Percentiles rank a stretch among this genome's conserved stretches.
phyloP scores from a whole-genome alignment of 441 rosid genomes.

The Viola pubescens region DNA sequence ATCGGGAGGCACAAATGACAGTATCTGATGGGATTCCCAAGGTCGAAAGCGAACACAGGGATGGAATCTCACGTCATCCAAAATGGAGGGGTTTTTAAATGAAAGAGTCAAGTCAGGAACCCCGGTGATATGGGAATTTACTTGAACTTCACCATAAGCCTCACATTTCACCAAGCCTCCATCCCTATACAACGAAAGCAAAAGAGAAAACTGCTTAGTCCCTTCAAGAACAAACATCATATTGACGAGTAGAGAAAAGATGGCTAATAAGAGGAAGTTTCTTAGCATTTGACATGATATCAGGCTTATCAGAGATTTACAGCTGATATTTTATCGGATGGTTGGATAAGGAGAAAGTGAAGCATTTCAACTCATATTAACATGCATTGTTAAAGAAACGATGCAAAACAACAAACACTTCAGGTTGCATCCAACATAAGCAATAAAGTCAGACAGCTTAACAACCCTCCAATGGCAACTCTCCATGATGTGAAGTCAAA shows the following conservation, averaged over 20 bases:
- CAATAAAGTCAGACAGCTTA: background rate
- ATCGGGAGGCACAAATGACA: conserved; percentile 97
- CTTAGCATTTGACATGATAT: background rate
- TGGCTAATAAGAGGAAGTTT: background rate
- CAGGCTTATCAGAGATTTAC: background rate
- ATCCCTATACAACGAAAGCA: conserved; percentile 47
- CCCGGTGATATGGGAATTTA: conserved; percentile 81
- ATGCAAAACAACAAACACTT: background rate
- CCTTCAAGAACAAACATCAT: background rate
- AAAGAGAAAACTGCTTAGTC: conserved; percentile 11
- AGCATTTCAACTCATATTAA: no score
- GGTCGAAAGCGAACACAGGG: conserved; percentile 89
- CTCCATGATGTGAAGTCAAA: background rate
- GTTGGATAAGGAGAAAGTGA: background rate
- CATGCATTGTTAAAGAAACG: no score
- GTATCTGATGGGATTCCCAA: conserved; percentile 86
- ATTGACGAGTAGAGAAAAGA: background rate
- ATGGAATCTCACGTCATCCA: conserved; percentile 82
- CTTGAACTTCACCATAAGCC: conserved; percentile 78
- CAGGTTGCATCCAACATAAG: conserved; percentile 1
- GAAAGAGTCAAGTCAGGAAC: conserved; percentile 91
- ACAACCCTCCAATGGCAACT: background rate
- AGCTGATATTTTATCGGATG: background rate
- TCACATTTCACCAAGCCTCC: conserved; percentile 82
- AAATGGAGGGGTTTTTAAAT: conserved; percentile 65